Percentiles rank a stretch among this genome's conserved stretches.
These are phyloP conservation scores for Musa acuminata DNA, from an alignment of 176 grass and related monocot genomes.

Conservation along the genomic window DNA sequence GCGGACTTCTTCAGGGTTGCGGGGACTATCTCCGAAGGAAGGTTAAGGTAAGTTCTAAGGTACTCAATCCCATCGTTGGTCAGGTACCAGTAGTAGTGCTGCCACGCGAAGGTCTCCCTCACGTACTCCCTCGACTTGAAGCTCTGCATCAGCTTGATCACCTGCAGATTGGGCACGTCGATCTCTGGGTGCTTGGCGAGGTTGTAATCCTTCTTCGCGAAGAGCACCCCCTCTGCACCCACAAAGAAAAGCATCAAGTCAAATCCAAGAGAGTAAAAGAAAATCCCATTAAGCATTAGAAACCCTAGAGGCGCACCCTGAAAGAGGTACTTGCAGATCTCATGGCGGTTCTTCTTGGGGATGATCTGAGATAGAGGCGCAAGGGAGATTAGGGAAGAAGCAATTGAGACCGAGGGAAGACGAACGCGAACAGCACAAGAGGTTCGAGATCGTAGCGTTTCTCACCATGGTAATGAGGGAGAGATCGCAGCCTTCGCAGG, in stretches of 20 bases:
- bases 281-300: not conserved
- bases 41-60: constrained; percentile 80
- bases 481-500: not conserved
- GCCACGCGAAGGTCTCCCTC: constrained; percentile 96
- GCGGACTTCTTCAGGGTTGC: constrained; percentile 86
- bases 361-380: constrained; percentile 55
- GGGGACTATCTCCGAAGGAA: constrained; percentile 91
- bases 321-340: constrained; percentile 99
- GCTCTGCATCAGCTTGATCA: constrained; percentile 99
- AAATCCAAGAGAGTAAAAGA: not conserved
- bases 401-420: not conserved
- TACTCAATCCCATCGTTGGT: constrained; percentile 94
- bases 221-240: constrained; percentile 73
- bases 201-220: constrained; percentile 96
- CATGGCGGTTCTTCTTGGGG: constrained; percentile 95
- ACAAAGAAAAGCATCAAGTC: not conserved
- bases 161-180: constrained; percentile 84
- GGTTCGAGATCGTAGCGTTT: not conserved
- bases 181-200: constrained; percentile 84
- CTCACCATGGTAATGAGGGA: not conserved
- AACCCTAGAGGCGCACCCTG: constrained; percentile 28
- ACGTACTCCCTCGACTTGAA: constrained; percentile 98
- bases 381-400: not conserved
- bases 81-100: constrained; percentile 97
- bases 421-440: not conserved